Conservation (phyloP, 2,329 filamentous ascomycete genomes). For the Diaporthe nobilis region DNA sequence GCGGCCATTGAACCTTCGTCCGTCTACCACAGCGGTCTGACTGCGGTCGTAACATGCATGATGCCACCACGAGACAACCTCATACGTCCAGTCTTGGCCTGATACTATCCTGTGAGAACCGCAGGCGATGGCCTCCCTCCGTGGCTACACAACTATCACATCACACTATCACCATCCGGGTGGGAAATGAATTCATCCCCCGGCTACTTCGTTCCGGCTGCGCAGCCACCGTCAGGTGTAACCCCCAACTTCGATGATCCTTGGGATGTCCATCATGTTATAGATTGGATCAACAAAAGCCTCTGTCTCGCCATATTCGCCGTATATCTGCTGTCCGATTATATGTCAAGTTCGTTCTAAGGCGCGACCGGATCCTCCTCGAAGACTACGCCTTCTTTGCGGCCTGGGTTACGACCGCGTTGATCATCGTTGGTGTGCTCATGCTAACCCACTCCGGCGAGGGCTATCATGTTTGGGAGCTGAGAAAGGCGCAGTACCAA, state of each 20-base stretch:
- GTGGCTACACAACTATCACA: background rate
- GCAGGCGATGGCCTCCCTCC: background rate
- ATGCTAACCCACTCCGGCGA: constrained; percentile 1
- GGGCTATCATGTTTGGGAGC: constrained; percentile 5
- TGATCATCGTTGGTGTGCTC: too few relatives aligned
- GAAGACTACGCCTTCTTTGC: constrained; percentile 10
- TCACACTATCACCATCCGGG: background rate
- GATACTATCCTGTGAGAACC: background rate
- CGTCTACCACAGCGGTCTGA: background rate
- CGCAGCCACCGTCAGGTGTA: background rate
- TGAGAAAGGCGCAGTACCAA: background rate
- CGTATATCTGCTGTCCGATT: background rate
- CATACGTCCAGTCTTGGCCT: background rate
- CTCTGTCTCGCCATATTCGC: constrained; percentile 4
- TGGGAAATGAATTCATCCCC: constrained; percentile 9
- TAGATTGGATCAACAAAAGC: background rate
- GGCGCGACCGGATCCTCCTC: background rate
- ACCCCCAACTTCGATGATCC: background rate
- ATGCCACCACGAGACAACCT: background rate
- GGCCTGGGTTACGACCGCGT: background rate
- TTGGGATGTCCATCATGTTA: background rate
- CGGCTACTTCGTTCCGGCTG: constrained; percentile 7
- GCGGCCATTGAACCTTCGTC: background rate
- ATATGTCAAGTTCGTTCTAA: constrained; percentile 2
- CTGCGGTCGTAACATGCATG: background rate